phyloP scores from a whole-genome alignment of 2,329 filamentous ascomycete species.

The Fusarium paranaense region DNA sequence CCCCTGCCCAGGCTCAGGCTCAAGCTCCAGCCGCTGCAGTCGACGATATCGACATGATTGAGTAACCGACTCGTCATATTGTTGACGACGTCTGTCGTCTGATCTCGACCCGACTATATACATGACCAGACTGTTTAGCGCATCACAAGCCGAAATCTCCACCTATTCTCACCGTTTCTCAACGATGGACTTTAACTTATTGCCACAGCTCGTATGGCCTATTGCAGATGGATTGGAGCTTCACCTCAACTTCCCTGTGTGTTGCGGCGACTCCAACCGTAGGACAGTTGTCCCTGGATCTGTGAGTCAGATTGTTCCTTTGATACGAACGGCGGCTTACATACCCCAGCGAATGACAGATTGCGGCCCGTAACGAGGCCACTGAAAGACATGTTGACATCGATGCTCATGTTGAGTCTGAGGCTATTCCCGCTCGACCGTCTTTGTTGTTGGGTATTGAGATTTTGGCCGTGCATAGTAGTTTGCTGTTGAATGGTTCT shows the following conservation, averaged over 20 bases:
- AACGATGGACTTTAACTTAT: conserved; percentile 10
- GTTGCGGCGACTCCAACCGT: conserved; percentile 39
- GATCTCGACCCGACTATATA: conserved; percentile 35
- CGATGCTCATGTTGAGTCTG: conserved; percentile 43
- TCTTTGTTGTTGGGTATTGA: conserved; percentile 7
- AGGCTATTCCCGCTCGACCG: conserved; percentile 33
- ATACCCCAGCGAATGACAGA: conserved; percentile 40
- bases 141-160: conserved; percentile 23
- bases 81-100: conserved; percentile 10
- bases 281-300: conserved; percentile 38
- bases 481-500: conserved; percentile 35
- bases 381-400: conserved; percentile 39
- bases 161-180: conserved; percentile 22
- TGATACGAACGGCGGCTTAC: not conserved
- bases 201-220: not conserved
- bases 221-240: not conserved
- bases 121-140: conserved; percentile 43
- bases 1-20: conserved; percentile 43
- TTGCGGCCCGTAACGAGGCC: conserved; percentile 43
- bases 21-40: conserved; percentile 45
- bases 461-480: conserved; percentile 32
- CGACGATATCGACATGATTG: conserved; percentile 79
- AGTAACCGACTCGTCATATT: conserved; percentile 53
- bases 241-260: conserved; percentile 18
- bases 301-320: conserved; percentile 8